Percentiles rank a stretch among this genome's conserved stretches.
phyloP scores from a whole-genome alignment of 768 basidiomycete genomes.

The Tulasnella sp. region DNA sequence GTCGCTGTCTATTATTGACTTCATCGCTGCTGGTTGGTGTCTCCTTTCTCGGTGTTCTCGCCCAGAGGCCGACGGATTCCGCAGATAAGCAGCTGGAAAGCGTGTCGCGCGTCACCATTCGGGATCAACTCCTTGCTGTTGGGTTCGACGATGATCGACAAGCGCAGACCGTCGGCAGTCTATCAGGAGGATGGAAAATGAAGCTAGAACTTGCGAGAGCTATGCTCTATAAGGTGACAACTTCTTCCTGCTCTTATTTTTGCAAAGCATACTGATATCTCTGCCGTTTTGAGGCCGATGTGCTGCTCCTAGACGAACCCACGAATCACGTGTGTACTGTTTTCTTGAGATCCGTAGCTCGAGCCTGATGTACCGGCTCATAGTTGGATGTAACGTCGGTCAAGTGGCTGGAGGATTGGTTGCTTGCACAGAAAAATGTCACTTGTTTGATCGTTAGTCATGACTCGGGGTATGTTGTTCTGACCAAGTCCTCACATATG shows the following conservation, averaged over 20 bases:
- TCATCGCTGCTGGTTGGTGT: slow-evolving; percentile 76
- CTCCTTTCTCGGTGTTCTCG: slow-evolving; percentile 16
- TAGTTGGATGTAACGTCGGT: slow-evolving; percentile 64
- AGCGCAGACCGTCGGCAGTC: slow-evolving; percentile 78
- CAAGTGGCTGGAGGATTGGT: slow-evolving; percentile 88
- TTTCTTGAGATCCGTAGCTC: slow-evolving; percentile 33
- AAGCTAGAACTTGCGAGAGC: slow-evolving; percentile 94
- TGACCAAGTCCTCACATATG: not conserved
- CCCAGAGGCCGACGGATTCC: not conserved
- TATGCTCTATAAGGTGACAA: slow-evolving; percentile 85
- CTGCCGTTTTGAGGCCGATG: slow-evolving; percentile 52
- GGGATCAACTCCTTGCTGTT: slow-evolving; percentile 78
- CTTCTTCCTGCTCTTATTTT: not conserved
- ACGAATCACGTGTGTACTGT: slow-evolving; percentile 78
- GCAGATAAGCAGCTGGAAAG: slow-evolving; percentile 69
- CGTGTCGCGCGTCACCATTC: slow-evolving; percentile 70
- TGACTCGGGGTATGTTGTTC: slow-evolving; percentile 81
- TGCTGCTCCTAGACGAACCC: slow-evolving; percentile 87
- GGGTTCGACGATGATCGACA: slow-evolving; percentile 90
- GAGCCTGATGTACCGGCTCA: not conserved
- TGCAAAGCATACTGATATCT: not conserved
- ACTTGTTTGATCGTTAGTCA: slow-evolving; percentile 95
- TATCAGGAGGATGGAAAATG: slow-evolving; percentile 99
- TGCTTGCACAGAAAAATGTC: slow-evolving; percentile 76
- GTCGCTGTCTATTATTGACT: slow-evolving; percentile 80